Conservation (phyloP, 306 rosid species). For the Canavalia gladiata region DNA sequence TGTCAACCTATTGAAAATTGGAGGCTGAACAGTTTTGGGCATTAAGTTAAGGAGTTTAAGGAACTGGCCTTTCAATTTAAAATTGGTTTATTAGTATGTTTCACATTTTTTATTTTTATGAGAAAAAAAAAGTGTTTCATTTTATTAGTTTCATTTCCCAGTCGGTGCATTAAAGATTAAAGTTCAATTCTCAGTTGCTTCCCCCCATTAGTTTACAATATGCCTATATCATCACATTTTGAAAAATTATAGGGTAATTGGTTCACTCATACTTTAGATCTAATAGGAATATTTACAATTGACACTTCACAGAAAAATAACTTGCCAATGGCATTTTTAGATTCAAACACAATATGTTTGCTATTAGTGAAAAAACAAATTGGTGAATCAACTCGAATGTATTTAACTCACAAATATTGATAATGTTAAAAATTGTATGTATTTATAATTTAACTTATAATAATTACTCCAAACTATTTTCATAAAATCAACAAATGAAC, state of each 20-base stretch:
- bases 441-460: no score
- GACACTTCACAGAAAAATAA: no score
- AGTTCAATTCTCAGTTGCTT: neutral
- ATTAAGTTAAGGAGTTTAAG: neutral
- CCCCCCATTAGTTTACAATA: neutral
- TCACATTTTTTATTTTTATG: constrained; percentile 15
- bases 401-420: no score
- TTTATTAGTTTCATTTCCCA: neutral
- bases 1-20: neutral
- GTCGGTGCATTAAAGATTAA: constrained; percentile 15
- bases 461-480: no score
- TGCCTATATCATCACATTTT: neutral
- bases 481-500: no score
- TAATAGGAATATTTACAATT: no score
- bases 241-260: neutral
- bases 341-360: no score
- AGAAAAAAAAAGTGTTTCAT: neutral
- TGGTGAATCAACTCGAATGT: no score
- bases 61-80: constrained; percentile 5
- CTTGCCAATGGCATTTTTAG: no score
- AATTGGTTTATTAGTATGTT: neutral
- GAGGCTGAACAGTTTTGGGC: neutral
- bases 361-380: no score
- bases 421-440: no score
- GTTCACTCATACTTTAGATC: no score